These are phyloP conservation scores for Plasmodium gonderi DNA, from an alignment of 169 alveolate genomes.

Conservation along the genomic window DNA sequence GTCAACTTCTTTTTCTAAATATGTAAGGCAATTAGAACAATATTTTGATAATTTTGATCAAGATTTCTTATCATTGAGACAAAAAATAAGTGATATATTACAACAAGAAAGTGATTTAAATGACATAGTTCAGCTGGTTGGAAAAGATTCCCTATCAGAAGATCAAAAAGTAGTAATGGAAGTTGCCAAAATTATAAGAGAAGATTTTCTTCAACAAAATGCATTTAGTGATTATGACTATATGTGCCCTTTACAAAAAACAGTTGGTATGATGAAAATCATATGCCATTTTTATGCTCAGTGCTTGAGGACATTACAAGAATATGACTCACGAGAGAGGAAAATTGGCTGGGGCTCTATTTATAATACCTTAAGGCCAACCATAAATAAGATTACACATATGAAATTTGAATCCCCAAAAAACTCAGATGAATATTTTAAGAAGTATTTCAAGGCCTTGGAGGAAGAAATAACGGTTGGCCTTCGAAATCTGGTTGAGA, in stretches of 20 bases:
- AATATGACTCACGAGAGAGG: conserved; percentile 89
- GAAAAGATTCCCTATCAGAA: conserved; percentile 98
- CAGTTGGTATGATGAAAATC: conserved; percentile 97
- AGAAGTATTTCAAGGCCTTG: conserved; percentile 64
- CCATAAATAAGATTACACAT: conserved; percentile 91
- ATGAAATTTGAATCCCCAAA: conserved; percentile 90
- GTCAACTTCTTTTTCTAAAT: conserved; percentile 97
- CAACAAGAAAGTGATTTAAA: conserved; percentile 96
- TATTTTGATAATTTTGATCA: conserved; percentile 94
- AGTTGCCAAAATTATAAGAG: conserved; percentile 97
- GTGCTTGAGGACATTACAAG: conserved; percentile 83
- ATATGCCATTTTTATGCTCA: conserved; percentile 94
- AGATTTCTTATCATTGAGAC: conserved; percentile 93
- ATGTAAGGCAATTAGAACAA: conserved; percentile 95
- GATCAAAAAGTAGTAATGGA: conserved; percentile 93
- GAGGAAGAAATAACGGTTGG: conserved; percentile 75
- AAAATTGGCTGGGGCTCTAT: conserved; percentile 95
- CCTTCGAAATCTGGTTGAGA: conserved; percentile 57
- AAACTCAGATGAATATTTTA: conserved; percentile 74
- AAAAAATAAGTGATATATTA: conserved; percentile 93
- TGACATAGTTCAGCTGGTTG: conserved; percentile 98
- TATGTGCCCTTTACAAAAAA: conserved; percentile 96
- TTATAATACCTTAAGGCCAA: conserved; percentile 90
- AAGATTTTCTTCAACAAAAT: conserved; percentile 98
- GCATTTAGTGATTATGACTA: conserved; percentile 98